Evolutionary conservation across 371 early-diverging fungal genomes (phyloP).

Genomic region (Choanephora cucurbitarum): DNA sequence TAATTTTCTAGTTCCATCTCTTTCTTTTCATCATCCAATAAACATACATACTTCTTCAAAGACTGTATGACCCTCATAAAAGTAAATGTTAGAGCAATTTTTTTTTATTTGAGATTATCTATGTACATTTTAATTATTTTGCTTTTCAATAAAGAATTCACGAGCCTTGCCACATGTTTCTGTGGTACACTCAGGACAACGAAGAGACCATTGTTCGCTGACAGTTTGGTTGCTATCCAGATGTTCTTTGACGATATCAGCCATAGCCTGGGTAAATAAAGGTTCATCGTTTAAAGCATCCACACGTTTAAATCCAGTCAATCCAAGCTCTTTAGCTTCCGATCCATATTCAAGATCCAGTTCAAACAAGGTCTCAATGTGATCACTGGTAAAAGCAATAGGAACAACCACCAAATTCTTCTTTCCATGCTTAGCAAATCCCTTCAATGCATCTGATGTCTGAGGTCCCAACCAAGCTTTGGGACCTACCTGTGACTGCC

Average conservation of each 20-base stretch:
- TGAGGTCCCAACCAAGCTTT: constrained; percentile 93
- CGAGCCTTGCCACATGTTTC: constrained; percentile 72
- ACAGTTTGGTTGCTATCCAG: constrained; percentile 55
- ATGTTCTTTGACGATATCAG: constrained; percentile 83
- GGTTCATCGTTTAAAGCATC: constrained; percentile 92
- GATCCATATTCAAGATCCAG: constrained; percentile 90
- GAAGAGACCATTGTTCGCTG: constrained; percentile 71
- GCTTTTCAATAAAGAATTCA: constrained; percentile 54
- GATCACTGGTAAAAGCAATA: constrained; percentile 95
- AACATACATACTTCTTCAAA: too few relatives aligned
- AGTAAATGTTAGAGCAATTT: too few relatives aligned
- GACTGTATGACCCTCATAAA: too few relatives aligned
- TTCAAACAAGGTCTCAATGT: constrained; percentile 96
- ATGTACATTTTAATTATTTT: neutral
- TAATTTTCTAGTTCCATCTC: neutral
- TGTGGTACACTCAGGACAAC: constrained; percentile 84
- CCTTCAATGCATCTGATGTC: constrained; percentile 80
- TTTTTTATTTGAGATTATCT: too few relatives aligned
- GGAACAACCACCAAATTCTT: constrained; percentile 86
- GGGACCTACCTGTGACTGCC: constrained; percentile 98
- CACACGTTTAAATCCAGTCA: constrained; percentile 82
- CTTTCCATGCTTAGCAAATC: constrained; percentile 73
- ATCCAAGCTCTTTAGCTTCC: constrained; percentile 80
- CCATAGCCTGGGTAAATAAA: constrained; percentile 86
- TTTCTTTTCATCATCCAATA: too few relatives aligned